phyloP scores from a whole-genome alignment of 371 early-diverging fungal species.

The Thermomucor indicae-seudaticae region DNA sequence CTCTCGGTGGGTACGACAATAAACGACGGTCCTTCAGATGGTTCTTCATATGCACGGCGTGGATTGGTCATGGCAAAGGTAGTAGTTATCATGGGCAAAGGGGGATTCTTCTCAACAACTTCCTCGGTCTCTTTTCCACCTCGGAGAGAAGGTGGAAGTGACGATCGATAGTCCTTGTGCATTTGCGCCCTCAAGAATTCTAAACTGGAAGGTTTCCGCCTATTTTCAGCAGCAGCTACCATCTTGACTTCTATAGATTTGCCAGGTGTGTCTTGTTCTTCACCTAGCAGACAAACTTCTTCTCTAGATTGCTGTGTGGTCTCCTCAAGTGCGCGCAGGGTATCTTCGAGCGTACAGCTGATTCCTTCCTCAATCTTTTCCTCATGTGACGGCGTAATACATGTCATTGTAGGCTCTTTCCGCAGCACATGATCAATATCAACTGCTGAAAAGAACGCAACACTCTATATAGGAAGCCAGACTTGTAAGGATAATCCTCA shows the following conservation, averaged over 20 bases:
- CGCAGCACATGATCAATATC: constrained; percentile 93
- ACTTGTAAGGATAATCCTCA: background rate
- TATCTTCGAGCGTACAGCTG: constrained; percentile 52
- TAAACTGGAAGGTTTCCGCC: constrained; percentile 5
- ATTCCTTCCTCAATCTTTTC: constrained; percentile 59
- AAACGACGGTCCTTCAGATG: too few species aligned
- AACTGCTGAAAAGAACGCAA: constrained; percentile 94
- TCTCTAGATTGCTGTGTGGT: background rate
- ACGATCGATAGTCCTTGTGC: constrained; percentile 21
- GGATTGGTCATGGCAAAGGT: too few species aligned
- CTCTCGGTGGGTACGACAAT: too few species aligned
- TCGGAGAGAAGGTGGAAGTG: constrained; percentile 2
- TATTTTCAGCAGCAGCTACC: background rate
- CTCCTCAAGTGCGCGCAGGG: constrained; percentile 24
- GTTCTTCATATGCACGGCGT: too few species aligned
- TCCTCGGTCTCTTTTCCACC: constrained; percentile 25
- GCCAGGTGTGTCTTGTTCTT: constrained; percentile 6
- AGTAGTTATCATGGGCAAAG: too few species aligned
- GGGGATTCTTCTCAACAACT: constrained; percentile 8
- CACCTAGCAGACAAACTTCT: constrained; percentile 18
- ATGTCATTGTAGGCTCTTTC: constrained; percentile 84
- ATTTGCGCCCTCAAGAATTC: constrained; percentile 37
- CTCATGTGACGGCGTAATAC: constrained; percentile 73
- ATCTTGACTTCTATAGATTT: background rate
- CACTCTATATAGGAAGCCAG: constrained; percentile 50